Base-by-base conservation (phyloP, 306 rosid species). In the Aeschynomene evenia region DNA sequence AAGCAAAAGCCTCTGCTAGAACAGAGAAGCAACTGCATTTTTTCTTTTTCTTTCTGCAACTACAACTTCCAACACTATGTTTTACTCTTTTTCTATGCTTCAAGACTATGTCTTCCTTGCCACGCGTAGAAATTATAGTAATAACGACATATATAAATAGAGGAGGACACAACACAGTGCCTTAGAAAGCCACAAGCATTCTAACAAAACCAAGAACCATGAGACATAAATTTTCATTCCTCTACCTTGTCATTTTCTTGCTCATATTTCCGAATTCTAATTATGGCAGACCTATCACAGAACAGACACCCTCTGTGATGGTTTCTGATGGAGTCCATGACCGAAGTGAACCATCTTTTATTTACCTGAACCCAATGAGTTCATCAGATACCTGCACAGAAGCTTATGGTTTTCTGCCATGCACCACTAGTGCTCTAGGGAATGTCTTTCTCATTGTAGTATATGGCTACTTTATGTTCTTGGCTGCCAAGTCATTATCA, bases 381-480 rank as follows among this genome's bases (percentile, higher is more conserved):
- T 43, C 79, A 24, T 75, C 63, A 0, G 71, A 43, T 40, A 55
- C 36, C 33, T 80, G 88, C 68, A 73, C 81, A 9, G 75, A 80
- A 64, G 33, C 84, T 9, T 85, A 81, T 50, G 86, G 81, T 4
- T 81, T 81, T 79, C 64, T 85, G 48, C 86, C 86, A 15, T 81
- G 86, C 75, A 68, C 89, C 33, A 59, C 70, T 36, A 81, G 37
- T 0, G 65, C 58, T 14, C 48, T 65, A 2, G 84, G 86, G 9
- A 85, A 81, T 51, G 66, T 73, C 4, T 76, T 82, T 70, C 82
- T 85, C 24, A 63, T 81, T 39, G 15, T 85, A 2, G 84, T 79
- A 9, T 82, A 85, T 60, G 80, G 86, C 20, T 81, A 85, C 79
- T 59, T 85, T 36, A 85, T 76, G 89, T 76, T 85, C 70, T 23